Base-by-base conservation (phyloP, 1,284 basidiomycete species). In the Cryptococcus neoformans region DNA sequence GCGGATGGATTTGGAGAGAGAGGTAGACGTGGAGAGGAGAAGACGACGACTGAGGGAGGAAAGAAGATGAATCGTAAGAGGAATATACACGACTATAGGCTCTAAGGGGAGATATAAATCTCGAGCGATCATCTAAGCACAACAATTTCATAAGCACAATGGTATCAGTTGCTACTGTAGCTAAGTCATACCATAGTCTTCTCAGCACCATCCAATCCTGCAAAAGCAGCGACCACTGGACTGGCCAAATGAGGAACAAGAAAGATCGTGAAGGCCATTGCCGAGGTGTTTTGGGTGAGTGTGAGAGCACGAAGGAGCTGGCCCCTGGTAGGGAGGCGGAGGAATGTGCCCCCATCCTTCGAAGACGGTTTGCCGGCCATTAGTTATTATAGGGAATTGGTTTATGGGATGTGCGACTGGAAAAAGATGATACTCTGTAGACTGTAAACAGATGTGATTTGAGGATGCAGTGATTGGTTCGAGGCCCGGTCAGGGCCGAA, bases 41-140 rank as follows among this genome's bases (percentile, higher is more conserved):
- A 16, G 60, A 62, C 73, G 69, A 11, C 62, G 61, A 6, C 58
- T 21, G 36, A 67, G 28, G 6, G 69, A 68, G 1, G 70, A 59
- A 16, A 55, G 7, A 35, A 74, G 47, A 56, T 78, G 76, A 4
- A 72, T 28, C 8, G 57, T 51, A 1, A 76, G 56, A 4, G 74
- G 68, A 7, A 59, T 51, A 61, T 72, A 74, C 11, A 75, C 63
- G 12, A 71, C 54, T 4, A 64, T 46, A 2, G 68, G 66, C 56
- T 76, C 74, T 8, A 69, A 59, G 10, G 70, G 67, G 40, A 72
- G 67, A 57, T 74, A 76, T 17, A 72, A 63, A 28, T 71, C 74
- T 41, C 73, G 55, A 2, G 69, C 66, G 16, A 76, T 56, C 42
- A 75, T 59, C 72, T 74, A 53, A 16, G 34, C n/a, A 51, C 51